Conservation (phyloP, 2,329 filamentous ascomycete genomes). For the Botrytis medusae region DNA sequence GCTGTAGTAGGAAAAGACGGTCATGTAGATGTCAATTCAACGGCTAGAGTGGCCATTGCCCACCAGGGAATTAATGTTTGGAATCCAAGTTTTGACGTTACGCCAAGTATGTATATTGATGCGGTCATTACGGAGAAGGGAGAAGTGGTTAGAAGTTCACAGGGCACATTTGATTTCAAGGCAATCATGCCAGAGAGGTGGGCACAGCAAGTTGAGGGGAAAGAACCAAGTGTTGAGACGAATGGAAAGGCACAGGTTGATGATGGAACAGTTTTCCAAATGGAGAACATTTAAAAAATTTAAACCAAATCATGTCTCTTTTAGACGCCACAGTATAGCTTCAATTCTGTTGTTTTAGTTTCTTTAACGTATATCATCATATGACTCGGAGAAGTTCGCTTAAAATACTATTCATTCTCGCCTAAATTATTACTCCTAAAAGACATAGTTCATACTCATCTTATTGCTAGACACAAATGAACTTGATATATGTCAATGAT, state of each 20-base stretch:
- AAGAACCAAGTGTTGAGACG: background rate
- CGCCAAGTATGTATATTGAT: conserved; percentile 84
- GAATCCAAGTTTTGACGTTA: conserved; percentile 98
- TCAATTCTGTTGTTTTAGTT: background rate
- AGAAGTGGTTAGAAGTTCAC: conserved; percentile 72
- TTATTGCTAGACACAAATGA: background rate
- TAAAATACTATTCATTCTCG: background rate
- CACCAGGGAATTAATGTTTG: conserved; percentile 77
- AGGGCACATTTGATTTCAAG: conserved; percentile 67
- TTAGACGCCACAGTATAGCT: background rate
- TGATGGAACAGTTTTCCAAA: conserved; percentile 23
- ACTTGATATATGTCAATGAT: too few species aligned
- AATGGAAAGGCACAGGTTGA: conserved; percentile 13
- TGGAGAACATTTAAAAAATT: conserved; percentile 21
- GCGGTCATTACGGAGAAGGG: conserved; percentile 92
- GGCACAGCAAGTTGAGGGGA: conserved; percentile 36
- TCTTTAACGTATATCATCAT: too few species aligned
- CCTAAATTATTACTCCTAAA: background rate
- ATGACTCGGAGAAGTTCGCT: background rate
- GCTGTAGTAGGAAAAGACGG: conserved; percentile 66
- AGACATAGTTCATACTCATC: background rate
- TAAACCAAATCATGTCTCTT: background rate
- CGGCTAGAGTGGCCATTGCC: conserved; percentile 77
- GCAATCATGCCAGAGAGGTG: conserved; percentile 57
- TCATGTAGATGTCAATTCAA: conserved; percentile 59